Percentiles rank a stretch among this genome's conserved stretches.
Conservation (phyloP, 768 basidiomycete species). For the Mycena chlorophos region DNA sequence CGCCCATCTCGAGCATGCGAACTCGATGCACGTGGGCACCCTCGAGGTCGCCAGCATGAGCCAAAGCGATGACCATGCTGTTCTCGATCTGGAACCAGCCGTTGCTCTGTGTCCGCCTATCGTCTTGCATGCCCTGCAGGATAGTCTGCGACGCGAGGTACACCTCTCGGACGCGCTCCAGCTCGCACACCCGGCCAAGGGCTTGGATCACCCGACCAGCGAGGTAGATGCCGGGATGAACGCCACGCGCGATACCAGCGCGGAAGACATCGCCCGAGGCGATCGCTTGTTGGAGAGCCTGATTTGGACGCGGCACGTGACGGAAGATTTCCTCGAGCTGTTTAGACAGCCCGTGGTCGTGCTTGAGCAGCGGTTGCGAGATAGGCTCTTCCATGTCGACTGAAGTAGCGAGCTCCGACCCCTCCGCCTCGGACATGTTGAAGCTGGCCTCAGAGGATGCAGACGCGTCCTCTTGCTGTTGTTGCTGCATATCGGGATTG, state of each 20-base stretch:
- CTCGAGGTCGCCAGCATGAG: conserved; percentile 78
- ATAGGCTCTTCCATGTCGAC: conserved; percentile 5
- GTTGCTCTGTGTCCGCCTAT: conserved; percentile 48
- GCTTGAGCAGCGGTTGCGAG: conserved; percentile 13
- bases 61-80: conserved; percentile 83
- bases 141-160: conserved; percentile 71
- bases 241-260: conserved; percentile 40
- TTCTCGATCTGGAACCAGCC: conserved; percentile 84
- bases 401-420: not conserved
- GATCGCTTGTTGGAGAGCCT: conserved; percentile 28
- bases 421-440: not conserved
- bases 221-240: conserved; percentile 51
- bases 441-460: conserved; percentile 3
- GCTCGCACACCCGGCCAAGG: conserved; percentile 62
- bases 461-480: not conserved
- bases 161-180: conserved; percentile 60
- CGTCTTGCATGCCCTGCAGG: conserved; percentile 44
- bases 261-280: conserved; percentile 54
- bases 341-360: conserved; percentile 30
- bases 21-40: conserved; percentile 78
- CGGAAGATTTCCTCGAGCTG: conserved; percentile 36
- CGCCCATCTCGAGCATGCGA: conserved; percentile 74
- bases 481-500: not conserved
- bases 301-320: conserved; percentile 11
- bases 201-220: conserved; percentile 66